Conservation (phyloP, 345 rosid species). For the Eucalyptus sideroxylon region DNA sequence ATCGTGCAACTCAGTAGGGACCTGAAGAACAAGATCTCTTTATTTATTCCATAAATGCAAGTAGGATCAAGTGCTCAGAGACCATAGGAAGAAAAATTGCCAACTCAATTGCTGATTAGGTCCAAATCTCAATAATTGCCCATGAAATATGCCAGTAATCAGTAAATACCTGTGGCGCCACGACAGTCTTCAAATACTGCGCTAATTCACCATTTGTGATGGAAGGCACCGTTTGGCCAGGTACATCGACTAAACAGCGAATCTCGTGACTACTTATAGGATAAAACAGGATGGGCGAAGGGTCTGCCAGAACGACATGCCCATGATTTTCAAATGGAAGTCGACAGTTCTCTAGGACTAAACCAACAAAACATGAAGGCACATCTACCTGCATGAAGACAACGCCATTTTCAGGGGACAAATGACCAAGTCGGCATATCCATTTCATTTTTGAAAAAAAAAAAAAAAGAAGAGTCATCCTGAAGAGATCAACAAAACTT, state of each 20-base stretch:
- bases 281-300: slow-evolving; percentile 7
- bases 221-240: slow-evolving; percentile 1
- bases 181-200: background rate
- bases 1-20: background rate
- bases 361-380: slow-evolving; percentile 4
- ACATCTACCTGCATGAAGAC: background rate
- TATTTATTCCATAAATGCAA: background rate
- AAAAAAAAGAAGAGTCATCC: background rate
- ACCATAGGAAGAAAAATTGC: background rate
- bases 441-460: background rate
- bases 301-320: slow-evolving; percentile 1
- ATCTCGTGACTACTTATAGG: slow-evolving; percentile 4
- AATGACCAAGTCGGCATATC: background rate
- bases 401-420: background rate
- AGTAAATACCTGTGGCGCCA: background rate
- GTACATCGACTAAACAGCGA: slow-evolving; percentile 6
- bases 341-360: slow-evolving; percentile 3
- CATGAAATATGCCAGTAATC: background rate
- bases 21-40: background rate
- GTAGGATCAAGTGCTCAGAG: background rate
- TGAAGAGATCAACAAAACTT: background rate
- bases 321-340: background rate
- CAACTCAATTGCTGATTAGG: background rate
- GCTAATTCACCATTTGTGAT: slow-evolving; percentile 4
- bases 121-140: background rate